These are phyloP conservation scores for Hyaloscypha hepaticicola DNA, from an alignment of 495 filamentous ascomycete species.

Conservation along the genomic window DNA sequence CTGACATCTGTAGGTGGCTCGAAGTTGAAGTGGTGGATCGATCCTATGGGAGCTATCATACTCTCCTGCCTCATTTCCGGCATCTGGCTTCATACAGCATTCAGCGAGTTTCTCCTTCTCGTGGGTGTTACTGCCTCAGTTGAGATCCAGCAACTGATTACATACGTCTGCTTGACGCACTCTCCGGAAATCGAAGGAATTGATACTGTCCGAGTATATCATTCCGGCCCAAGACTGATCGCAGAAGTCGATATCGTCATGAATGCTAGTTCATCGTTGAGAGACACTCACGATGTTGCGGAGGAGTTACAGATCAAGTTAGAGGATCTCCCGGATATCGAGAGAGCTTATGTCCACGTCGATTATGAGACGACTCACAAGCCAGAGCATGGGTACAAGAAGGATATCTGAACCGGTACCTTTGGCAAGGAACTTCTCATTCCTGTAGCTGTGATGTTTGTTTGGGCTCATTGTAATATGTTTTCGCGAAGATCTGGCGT, in stretches of 20 bases:
- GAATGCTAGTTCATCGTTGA: constrained; percentile 64
- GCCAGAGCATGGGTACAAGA: constrained; percentile 64
- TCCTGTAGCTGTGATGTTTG: not conserved
- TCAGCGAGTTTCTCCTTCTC: constrained; percentile 83
- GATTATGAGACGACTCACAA: constrained; percentile 98
- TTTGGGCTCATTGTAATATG: not conserved
- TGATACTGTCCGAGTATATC: constrained; percentile 93
- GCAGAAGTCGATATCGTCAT: constrained; percentile 91
- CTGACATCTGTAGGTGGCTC: constrained; percentile 82
- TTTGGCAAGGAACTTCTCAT: not conserved
- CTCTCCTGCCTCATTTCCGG: constrained; percentile 71
- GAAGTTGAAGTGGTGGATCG: constrained; percentile 92
- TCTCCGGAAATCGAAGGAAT: constrained; percentile 76
- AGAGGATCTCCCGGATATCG: constrained; percentile 87
- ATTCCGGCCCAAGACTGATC: constrained; percentile 84
- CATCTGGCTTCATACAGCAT: constrained; percentile 84
- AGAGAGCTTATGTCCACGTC: constrained; percentile 94
- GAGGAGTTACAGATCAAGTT: constrained; percentile 94
- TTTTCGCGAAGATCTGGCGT: not conserved
- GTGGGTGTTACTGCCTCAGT: constrained; percentile 86
- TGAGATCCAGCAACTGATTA: constrained; percentile 88
- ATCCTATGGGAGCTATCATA: constrained; percentile 87
- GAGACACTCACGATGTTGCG: constrained; percentile 86
- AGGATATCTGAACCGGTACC: constrained; percentile 43
- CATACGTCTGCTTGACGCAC: constrained; percentile 96